phyloP scores from a whole-genome alignment of 2,329 filamentous ascomycete species.

The Fusarium guadeloupense region DNA sequence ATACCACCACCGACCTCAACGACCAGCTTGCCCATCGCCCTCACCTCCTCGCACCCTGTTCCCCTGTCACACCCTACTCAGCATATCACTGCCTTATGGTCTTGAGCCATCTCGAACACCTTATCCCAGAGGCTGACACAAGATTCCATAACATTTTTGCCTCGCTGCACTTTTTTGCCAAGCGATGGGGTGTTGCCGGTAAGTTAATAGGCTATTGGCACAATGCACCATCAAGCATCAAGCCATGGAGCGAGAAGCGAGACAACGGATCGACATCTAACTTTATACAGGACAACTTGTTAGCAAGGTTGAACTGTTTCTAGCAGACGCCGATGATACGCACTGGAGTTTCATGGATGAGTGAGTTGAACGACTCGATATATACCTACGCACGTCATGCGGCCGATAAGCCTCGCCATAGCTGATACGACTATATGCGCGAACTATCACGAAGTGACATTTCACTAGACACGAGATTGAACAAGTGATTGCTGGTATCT shows the following conservation, averaged over 20 bases:
- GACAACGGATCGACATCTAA: conserved; percentile 16
- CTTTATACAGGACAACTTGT: conserved; percentile 42
- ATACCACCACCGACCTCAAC: conserved; percentile 49
- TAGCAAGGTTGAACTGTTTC: conserved; percentile 41
- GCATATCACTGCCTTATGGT: conserved; percentile 49
- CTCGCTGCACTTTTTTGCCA: conserved; percentile 48
- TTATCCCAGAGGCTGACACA: conserved; percentile 46
- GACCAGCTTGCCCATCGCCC: conserved; percentile 46
- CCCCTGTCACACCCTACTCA: conserved; percentile 48
- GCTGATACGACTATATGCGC: not conserved
- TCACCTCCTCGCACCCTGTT: conserved; percentile 46
- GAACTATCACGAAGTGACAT: not conserved
- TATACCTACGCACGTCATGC: not conserved
- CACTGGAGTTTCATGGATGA: conserved; percentile 41
- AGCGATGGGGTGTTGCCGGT: conserved; percentile 49
- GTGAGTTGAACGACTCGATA: conserved; percentile 4
- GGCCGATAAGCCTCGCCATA: not conserved
- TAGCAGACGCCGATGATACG: conserved; percentile 39
- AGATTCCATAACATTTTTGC: conserved; percentile 49
- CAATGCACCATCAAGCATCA: conserved; percentile 2
- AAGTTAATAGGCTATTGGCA: conserved; percentile 23
- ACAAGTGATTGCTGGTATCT: conserved; percentile 2
- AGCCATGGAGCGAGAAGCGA: not conserved
- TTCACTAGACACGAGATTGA: not conserved
- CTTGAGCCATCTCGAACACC: conserved; percentile 46